Evolutionary conservation across 768 basidiomycete species (phyloP), one percentile per base, ranked within the genome.

Genomic region (Amanita pallidorosea): DNA sequence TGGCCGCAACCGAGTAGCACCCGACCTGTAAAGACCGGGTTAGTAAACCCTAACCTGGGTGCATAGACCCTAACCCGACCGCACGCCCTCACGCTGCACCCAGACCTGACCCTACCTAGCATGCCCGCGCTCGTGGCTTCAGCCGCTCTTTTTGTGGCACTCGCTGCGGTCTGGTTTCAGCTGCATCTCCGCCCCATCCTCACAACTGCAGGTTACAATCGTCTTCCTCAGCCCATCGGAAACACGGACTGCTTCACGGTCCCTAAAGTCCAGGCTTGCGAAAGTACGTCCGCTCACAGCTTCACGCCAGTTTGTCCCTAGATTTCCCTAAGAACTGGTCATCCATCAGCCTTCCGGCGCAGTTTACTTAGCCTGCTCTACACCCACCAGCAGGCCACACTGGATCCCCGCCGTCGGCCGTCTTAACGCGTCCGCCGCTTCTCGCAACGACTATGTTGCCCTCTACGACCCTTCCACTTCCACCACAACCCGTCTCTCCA

Each of bases 291-390:
- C 4, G 11, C 42, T 43, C 12, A 47, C n/a, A 23, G 29, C 8
- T 8, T 29, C 29, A 29, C 7, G 9, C 42, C 41, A 43, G 12
- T 36, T 29, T 7, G 12, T 36, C 27, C 13, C 37, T 45, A 37
- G 20, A 45, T 25, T 47, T 22, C 36, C 15, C 29, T 31, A 55
- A 85, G 82, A 84, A 59, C 60, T 77, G 25, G 71, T 80, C 3
- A 64, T 83, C n/a, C 81, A 83, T 51, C 69, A 75, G 42, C 69
- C 77, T 1, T 70, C 70, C 1, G 81, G 81, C 23, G 56, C 78
- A 18, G 44, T 85, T 11, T 85, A 79, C 56, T 70, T 83, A 7
- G 81, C 83, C 9, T 85, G 84, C 57, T 81, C 81, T 2, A 72
- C 71, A 0, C 75, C 67, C 1, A 59, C 55, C 12, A 72, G 66